These are phyloP conservation scores for Fusarium neocosmosporiellum DNA, from an alignment of 2,329 filamentous ascomycete genomes.

Conservation along the genomic window DNA sequence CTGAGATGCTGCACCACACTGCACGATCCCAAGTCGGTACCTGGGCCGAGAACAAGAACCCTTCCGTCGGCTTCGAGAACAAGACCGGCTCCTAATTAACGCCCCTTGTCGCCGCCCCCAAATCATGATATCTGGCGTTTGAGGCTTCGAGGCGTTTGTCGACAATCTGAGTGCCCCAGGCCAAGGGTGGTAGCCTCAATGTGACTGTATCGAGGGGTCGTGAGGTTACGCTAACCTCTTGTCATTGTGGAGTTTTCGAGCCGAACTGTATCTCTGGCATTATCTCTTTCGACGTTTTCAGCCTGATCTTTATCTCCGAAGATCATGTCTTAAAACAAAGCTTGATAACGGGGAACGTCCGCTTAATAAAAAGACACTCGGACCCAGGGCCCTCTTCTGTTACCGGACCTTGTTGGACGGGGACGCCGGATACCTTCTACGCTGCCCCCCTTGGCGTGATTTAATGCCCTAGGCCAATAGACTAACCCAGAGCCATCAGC, in stretches of 20 bases:
- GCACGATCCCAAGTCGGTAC: not conserved
- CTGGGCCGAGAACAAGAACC: not conserved
- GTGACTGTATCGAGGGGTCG: not conserved
- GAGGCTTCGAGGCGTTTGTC: not conserved
- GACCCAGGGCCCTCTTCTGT: not conserved
- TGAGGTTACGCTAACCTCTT: not conserved
- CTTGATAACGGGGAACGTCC: not conserved
- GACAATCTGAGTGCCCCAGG: not conserved
- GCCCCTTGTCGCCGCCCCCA: not conserved
- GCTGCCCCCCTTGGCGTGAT: not conserved
- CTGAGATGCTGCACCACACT: not conserved
- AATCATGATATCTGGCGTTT: slow-evolving; percentile 3
- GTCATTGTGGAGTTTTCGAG: not conserved
- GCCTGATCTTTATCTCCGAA: not conserved
- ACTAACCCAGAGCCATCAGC: not conserved
- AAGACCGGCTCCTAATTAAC: not conserved
- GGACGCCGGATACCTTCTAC: slow-evolving; percentile 1
- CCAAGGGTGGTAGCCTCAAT: not conserved
- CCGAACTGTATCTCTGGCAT: not conserved
- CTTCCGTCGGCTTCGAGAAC: not conserved
- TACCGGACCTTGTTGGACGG: not conserved
- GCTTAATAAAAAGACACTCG: not conserved
- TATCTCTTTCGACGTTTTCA: not conserved
- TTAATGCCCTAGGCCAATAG: not conserved
- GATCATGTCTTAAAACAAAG: not conserved